Evolutionary conservation across 106 monocot genomes (phyloP).

Genomic region (Dendrobium huoshanense): DNA sequence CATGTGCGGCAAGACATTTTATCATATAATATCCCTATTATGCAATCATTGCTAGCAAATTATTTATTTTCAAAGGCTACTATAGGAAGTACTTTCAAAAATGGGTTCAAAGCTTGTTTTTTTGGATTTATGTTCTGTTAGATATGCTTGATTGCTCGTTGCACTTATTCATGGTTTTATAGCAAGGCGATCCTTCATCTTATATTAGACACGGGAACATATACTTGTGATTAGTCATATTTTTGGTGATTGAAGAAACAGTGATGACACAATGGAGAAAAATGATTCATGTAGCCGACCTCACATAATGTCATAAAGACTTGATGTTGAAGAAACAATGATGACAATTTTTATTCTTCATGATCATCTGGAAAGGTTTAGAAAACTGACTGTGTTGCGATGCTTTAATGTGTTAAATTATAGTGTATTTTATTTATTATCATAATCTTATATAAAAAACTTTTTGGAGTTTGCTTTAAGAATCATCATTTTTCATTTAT

Average conservation of each 20-base stretch:
- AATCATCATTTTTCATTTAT: too few relatives aligned
- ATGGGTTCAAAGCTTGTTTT: background rate
- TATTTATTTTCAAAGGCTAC: background rate
- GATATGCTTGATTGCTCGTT: background rate
- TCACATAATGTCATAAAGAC: too few relatives aligned
- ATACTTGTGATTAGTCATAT: background rate
- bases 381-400: background rate
- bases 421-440: background rate
- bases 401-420: background rate
- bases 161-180: background rate
- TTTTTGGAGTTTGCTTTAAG: too few relatives aligned
- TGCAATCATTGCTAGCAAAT: background rate
- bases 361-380: background rate
- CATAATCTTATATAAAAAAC: too few relatives aligned
- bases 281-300: too few relatives aligned
- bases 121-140: background rate
- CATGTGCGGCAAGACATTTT: background rate
- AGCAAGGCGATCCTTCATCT: background rate
- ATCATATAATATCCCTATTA: background rate
- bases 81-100: background rate
- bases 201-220: background rate
- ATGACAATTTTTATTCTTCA: background rate
- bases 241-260: background rate
- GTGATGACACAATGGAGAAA: background rate
- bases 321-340: background rate